A percentile compares a stretch with the other conserved stretches of the same genome.
These are phyloP conservation scores for Hyaloscypha hepaticicola DNA, from an alignment of 495 filamentous ascomycete species.

Conservation along the genomic window DNA sequence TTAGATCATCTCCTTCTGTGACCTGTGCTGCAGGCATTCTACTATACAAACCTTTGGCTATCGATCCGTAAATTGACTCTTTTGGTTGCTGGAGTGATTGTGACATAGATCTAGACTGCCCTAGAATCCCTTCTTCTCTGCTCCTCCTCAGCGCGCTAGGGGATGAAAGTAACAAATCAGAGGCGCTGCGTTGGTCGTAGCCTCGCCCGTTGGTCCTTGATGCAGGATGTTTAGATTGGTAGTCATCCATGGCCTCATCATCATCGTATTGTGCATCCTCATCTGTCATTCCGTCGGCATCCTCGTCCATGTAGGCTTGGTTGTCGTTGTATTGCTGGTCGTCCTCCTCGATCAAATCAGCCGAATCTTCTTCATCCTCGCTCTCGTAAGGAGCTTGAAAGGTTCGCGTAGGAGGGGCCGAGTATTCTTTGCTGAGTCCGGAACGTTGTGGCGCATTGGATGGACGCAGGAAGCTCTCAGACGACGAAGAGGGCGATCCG, in stretches of 20 bases:
- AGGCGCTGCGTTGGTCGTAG: slow-evolving; percentile 29
- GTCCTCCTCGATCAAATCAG: slow-evolving; percentile 28
- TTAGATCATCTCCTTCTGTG: slow-evolving; percentile 51
- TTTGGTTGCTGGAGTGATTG: slow-evolving; percentile 29
- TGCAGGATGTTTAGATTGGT: slow-evolving; percentile 29
- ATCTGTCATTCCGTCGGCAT: slow-evolving; percentile 35
- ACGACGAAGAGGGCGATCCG: slow-evolving; percentile 35
- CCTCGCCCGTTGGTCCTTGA: slow-evolving; percentile 24
- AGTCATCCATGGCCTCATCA: slow-evolving; percentile 40
- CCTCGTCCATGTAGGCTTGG: slow-evolving; percentile 33
- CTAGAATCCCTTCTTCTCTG: slow-evolving; percentile 40
- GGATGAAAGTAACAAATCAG: slow-evolving; percentile 46
- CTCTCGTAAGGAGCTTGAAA: slow-evolving; percentile 30
- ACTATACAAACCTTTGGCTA: slow-evolving; percentile 51
- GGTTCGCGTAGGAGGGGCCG: slow-evolving; percentile 34
- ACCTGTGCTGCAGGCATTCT: slow-evolving; percentile 45
- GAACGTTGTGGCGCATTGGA: slow-evolving; percentile 25
- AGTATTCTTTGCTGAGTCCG: slow-evolving; percentile 33
- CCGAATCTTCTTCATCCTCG: slow-evolving; percentile 37
- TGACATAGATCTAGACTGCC: slow-evolving; percentile 41
- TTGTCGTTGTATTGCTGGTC: slow-evolving; percentile 28
- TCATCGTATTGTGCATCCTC: slow-evolving; percentile 44
- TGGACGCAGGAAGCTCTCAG: slow-evolving; percentile 15
- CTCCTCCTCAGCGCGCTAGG: slow-evolving; percentile 38
- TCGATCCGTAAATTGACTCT: slow-evolving; percentile 45